Evolutionary conservation across 768 basidiomycete species (phyloP).

Genomic region (Clavaria fumosa): DNA sequence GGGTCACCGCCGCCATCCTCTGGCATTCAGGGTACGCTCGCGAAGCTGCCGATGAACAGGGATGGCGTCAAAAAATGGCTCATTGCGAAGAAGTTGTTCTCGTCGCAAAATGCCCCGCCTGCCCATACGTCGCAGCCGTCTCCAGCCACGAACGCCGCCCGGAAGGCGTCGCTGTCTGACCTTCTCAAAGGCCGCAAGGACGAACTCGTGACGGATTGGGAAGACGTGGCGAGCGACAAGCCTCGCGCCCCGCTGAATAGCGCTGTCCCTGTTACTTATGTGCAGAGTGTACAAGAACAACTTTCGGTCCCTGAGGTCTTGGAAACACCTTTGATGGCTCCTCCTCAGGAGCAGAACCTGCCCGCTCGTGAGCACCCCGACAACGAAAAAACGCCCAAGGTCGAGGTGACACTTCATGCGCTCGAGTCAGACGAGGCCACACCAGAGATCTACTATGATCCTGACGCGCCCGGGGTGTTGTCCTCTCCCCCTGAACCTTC

Average conservation of each 20-base stretch:
- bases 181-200: conserved; percentile 42
- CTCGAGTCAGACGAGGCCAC: too few relatives aligned
- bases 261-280: too few relatives aligned
- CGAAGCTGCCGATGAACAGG: conserved; percentile 54
- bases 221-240: conserved; percentile 31
- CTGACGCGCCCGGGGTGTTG: too few relatives aligned
- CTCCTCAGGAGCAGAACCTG: too few relatives aligned
- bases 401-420: conserved; percentile 23
- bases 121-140: conserved; percentile 24
- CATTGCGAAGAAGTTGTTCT: conserved; percentile 40
- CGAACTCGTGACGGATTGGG: conserved; percentile 42
- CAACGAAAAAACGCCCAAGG: conserved; percentile 27
- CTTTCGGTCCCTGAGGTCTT: conserved; percentile 8
- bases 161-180: conserved; percentile 57
- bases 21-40: conserved; percentile 21
- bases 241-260: conserved; percentile 26
- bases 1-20: conserved; percentile 25
- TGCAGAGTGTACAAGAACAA: conserved; percentile 14
- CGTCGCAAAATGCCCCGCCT: conserved; percentile 28
- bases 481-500: conserved; percentile 41
- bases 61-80: conserved; percentile 76
- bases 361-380: conserved; percentile 17
- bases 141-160: conserved; percentile 19
- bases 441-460: too few relatives aligned
- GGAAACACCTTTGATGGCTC: too few relatives aligned